Percentiles rank a stretch among this genome's conserved stretches.
phyloP scores from a whole-genome alignment of 352 stramenopile species.

The Phytopythium ostracodes region DNA sequence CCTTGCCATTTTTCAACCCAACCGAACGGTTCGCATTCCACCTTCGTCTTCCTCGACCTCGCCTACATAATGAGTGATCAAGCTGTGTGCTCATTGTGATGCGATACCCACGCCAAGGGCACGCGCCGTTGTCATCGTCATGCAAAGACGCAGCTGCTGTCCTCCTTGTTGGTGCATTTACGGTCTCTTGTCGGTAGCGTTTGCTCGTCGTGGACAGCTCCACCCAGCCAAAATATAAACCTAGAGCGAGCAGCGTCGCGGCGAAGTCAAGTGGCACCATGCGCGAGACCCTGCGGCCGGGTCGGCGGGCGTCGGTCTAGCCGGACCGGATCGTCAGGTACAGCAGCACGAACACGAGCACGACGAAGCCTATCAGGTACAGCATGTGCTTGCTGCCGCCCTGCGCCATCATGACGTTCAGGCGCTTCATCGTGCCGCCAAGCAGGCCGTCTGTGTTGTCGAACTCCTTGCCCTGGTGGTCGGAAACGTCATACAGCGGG shows the following conservation, averaged over 20 bases:
- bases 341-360: conserved; percentile 82
- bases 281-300: neutral
- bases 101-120: too few relatives aligned
- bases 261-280: too few relatives aligned
- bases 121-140: too few relatives aligned
- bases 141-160: too few relatives aligned
- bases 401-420: conserved; percentile 85
- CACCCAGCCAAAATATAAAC: neutral
- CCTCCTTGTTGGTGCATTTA: too few relatives aligned
- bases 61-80: too few relatives aligned
- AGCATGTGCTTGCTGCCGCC: conserved; percentile 88
- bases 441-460: conserved; percentile 81
- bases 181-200: too few relatives aligned
- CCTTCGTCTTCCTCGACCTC: too few relatives aligned
- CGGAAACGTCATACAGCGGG: neutral
- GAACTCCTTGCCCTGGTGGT: conserved; percentile 75
- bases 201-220: too few relatives aligned
- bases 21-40: too few relatives aligned
- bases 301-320: conserved; percentile 20
- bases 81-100: too few relatives aligned
- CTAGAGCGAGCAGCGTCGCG: neutral
- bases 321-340: conserved; percentile 78
- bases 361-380: conserved; percentile 80
- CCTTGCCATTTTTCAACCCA: too few relatives aligned
- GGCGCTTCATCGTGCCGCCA: conserved; percentile 81